Base-by-base conservation (phyloP, 441 rosid species). In the Syzygium malaccense region DNA sequence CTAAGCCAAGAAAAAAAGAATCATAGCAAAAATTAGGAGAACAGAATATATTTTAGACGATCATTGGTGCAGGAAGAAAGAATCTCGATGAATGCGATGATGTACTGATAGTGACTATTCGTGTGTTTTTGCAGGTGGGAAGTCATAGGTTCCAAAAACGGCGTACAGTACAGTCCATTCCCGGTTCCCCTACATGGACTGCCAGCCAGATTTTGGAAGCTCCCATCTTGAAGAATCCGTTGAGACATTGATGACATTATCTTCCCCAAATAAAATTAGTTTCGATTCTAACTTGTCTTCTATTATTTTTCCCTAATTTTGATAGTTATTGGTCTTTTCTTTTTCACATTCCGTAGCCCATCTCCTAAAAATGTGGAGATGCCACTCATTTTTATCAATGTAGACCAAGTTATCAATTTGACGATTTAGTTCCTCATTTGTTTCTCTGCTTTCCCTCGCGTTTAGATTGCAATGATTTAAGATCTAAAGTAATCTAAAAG, bases 121-220 rank as follows among this genome's bases (percentile, higher is more conserved):
- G 88, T 88, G 89, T 62, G 56, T 37, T 37, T 88, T 91, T 91
- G 94, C 92, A 96, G 98, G 91, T 96, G 98, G 98, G 95, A 94
- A 91, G 93, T 93, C 89, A 91, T 89, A 54, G 96, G 96, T 93
- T 89, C 95, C 79, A 41, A 93, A 84, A 91, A 89, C 88, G 93
- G 96, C 91, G 90, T 92, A 90, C 97, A 95, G 88, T 93, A 96
- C 88, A 91, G 96, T 84, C 98, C 98, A 91, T 96, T 96, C 80
- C 98, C 97, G n/a, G 95, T 96, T 85, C 98, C 98, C 30, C 32
- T 86, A 85, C 91, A 94, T 91, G 98, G 97, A 85, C 96, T 96
- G 57, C 96, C 96, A 56, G 91, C 98, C 87, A 94, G 94, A 93
- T 95, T 94, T 92, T 93, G 95, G 94, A 93, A 92, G 87, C 90